Percentiles rank a stretch among this genome's conserved stretches.
These are phyloP conservation scores for Chlorella variabilis DNA, from an alignment of 163 green algal genomes.

Conservation along the genomic window DNA sequence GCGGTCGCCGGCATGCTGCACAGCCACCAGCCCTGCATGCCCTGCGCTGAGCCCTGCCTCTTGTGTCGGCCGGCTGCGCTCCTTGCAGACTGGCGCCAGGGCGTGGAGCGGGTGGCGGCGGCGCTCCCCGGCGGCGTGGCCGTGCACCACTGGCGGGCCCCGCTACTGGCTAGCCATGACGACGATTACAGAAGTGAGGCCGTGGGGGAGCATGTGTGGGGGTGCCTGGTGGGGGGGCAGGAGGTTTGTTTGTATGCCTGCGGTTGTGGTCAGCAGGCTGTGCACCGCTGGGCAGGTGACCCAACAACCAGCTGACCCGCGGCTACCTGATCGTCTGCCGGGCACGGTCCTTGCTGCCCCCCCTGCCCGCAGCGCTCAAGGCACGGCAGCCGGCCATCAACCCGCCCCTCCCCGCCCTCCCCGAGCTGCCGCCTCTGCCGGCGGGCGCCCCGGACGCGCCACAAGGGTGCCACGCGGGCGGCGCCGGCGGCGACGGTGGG, in stretches of 20 bases:
- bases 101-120: neutral
- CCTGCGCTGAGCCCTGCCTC: neutral
- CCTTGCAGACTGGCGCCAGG: slow-evolving; percentile 45
- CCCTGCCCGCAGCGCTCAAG: slow-evolving; percentile 9
- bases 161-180: neutral
- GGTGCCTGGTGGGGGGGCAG: too few relatives aligned
- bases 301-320: too few relatives aligned
- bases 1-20: too few relatives aligned
- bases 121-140: neutral
- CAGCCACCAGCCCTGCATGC: too few relatives aligned
- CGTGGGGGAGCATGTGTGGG: too few relatives aligned
- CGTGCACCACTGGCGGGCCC: slow-evolving; percentile 29
- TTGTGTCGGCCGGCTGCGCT: neutral
- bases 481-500: neutral
- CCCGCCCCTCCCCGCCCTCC: neutral
- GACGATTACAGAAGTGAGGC: slow-evolving; percentile 37
- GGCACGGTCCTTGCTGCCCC: neutral
- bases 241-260: too few relatives aligned
- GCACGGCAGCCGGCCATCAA: neutral
- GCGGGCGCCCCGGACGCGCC: neutral
- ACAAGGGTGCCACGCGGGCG: neutral
- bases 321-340: neutral
- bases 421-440: slow-evolving; percentile 7
- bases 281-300: too few relatives aligned
- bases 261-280: too few relatives aligned